A percentile compares a stretch with the other conserved stretches of the same genome.
Evolutionary conservation across 345 rosid species (phyloP).

Genomic region (Euphorbia pulcherrima): DNA sequence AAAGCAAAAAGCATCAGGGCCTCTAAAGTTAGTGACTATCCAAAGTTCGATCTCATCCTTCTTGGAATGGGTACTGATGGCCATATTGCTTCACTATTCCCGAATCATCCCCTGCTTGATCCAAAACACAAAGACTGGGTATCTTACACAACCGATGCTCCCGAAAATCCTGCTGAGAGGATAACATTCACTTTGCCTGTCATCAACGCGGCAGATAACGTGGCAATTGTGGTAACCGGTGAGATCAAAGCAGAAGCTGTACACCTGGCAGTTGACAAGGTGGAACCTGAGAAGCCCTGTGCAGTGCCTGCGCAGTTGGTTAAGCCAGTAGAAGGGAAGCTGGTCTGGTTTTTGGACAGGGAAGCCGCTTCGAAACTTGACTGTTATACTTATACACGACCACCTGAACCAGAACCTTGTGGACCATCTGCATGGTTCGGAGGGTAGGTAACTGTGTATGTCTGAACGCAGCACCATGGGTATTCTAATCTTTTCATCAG

Average conservation of each 20-base stretch:
- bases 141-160: constrained; percentile 64
- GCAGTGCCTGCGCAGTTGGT: constrained; percentile 65
- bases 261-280: constrained; percentile 55
- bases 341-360: constrained; percentile 85
- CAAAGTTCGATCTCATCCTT: constrained; percentile 83
- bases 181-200: constrained; percentile 88
- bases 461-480: constrained; percentile 25
- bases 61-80: constrained; percentile 91
- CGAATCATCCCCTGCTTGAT: constrained; percentile 54
- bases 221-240: constrained; percentile 64
- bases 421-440: constrained; percentile 18
- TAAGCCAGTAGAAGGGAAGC: constrained; percentile 57
- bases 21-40: constrained; percentile 75
- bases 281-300: constrained; percentile 33
- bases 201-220: constrained; percentile 80
- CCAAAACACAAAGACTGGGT: constrained; percentile 69
- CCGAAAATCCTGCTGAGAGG: constrained; percentile 86
- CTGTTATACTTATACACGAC: constrained; percentile 25
- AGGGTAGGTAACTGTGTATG: constrained; percentile 25
- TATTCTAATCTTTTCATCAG: constrained; percentile 17
- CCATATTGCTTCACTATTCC: constrained; percentile 83
- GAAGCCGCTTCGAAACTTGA: constrained; percentile 68
- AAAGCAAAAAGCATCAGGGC: constrained; percentile 54
- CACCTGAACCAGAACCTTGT: too few relatives aligned
- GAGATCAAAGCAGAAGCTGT: constrained; percentile 72